phyloP scores from a whole-genome alignment of 352 stramenopile species.

The Phytophthora tentaculata region DNA sequence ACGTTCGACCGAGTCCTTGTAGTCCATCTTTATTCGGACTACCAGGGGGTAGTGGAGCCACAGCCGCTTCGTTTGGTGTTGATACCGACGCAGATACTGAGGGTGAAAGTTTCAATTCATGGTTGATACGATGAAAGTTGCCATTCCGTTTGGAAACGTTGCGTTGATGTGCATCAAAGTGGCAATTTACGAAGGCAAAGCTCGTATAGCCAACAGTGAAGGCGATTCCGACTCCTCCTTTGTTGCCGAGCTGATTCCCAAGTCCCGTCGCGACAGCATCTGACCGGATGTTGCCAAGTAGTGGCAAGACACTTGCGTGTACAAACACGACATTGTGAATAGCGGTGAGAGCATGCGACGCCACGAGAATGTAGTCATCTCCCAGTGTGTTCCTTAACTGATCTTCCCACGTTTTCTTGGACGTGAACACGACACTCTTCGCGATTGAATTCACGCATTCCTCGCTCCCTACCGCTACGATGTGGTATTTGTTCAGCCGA shows the following conservation, averaged over 20 bases:
- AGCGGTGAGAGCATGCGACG: slow-evolving; percentile 91
- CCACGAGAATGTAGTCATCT: slow-evolving; percentile 89
- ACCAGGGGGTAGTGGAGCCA: slow-evolving; percentile 14
- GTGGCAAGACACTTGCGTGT: slow-evolving; percentile 82
- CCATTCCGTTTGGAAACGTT: slow-evolving; percentile 89
- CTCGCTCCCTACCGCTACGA: slow-evolving; percentile 91
- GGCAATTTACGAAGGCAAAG: slow-evolving; percentile 93
- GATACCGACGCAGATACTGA: slow-evolving; percentile 10
- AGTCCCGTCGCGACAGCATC: slow-evolving; percentile 93
- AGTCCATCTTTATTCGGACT: slow-evolving; percentile 2
- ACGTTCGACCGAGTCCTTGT: slow-evolving; percentile 40
- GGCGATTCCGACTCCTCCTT: slow-evolving; percentile 93
- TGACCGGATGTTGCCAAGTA: slow-evolving; percentile 89
- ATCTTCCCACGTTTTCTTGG: slow-evolving; percentile 86
- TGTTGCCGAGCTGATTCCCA: slow-evolving; percentile 96
- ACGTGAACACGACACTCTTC: slow-evolving; percentile 93
- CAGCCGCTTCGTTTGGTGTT: slow-evolving; percentile 16
- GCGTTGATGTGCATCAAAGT: slow-evolving; percentile 94
- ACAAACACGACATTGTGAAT: slow-evolving; percentile 95
- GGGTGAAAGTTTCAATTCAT: slow-evolving; percentile 61
- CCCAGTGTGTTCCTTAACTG: slow-evolving; percentile 66
- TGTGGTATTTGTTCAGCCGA: slow-evolving; percentile 81
- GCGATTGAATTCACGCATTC: slow-evolving; percentile 94
- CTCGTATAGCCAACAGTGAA: slow-evolving; percentile 78
- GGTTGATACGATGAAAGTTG: slow-evolving; percentile 91